phyloP scores from a whole-genome alignment of 1,284 basidiomycete species.

The Leccinum subrobustum region DNA sequence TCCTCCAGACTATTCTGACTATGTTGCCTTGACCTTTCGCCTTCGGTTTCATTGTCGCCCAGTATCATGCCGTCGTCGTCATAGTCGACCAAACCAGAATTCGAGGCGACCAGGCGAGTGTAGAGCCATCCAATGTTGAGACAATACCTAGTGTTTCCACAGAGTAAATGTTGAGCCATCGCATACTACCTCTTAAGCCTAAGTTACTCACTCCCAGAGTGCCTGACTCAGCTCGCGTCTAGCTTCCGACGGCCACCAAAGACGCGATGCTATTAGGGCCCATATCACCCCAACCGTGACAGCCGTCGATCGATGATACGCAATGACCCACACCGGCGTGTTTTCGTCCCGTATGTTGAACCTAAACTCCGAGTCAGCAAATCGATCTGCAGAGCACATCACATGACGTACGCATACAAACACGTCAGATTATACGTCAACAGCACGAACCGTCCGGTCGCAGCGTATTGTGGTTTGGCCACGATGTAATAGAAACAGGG shows the following conservation, averaged over 20 bases:
- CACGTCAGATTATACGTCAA: conserved; percentile 91
- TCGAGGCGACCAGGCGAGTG: conserved; percentile 74
- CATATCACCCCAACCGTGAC: conserved; percentile 90
- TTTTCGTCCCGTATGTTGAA: conserved; percentile 81
- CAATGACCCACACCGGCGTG: conserved; percentile 70
- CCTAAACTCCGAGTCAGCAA: conserved; percentile 38
- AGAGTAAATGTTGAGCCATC: background rate
- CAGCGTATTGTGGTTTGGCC: conserved; percentile 74
- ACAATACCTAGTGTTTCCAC: conserved; percentile 57
- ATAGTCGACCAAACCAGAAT: conserved; percentile 59
- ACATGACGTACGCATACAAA: conserved; percentile 66
- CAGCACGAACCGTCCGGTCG: conserved; percentile 85
- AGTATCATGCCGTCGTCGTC: conserved; percentile 23
- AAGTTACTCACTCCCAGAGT: conserved; percentile 72
- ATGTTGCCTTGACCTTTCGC: background rate
- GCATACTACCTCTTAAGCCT: background rate
- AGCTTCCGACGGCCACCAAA: conserved; percentile 96
- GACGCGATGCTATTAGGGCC: conserved; percentile 84
- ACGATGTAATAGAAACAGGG: conserved; percentile 95
- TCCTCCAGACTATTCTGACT: conserved; percentile 22
- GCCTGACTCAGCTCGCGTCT: conserved; percentile 82
- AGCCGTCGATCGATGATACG: conserved; percentile 72
- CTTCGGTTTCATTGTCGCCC: conserved; percentile 15
- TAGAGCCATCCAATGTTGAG: conserved; percentile 84
- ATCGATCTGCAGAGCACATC: background rate